Percentiles rank a stretch among this genome's conserved stretches.
phyloP scores from a whole-genome alignment of 2,329 filamentous ascomycete genomes.

The Aspergillus phoenicis region DNA sequence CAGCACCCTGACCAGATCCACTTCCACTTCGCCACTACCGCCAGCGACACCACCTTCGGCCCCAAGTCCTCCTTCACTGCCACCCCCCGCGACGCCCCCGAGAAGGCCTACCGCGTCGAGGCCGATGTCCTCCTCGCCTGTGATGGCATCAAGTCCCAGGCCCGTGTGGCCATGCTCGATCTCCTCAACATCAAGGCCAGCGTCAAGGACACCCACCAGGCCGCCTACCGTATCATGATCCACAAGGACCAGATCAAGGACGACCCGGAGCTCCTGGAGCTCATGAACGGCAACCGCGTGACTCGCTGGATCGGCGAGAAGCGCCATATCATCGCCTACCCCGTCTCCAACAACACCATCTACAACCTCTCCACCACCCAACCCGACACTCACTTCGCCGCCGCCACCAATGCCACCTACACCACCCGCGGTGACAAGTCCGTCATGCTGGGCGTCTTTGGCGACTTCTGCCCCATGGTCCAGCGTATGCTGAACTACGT shows the following conservation, averaged over 20 bases:
- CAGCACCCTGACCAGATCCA: conserved; percentile 60
- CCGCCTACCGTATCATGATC: conserved; percentile 59
- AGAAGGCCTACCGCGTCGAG: conserved; percentile 51
- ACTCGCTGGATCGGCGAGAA: conserved; percentile 68
- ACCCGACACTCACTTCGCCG: conserved; percentile 62
- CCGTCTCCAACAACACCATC: conserved; percentile 63
- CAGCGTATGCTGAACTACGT: conserved; percentile 63
- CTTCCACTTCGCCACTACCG: conserved; percentile 67
- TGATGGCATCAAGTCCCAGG: conserved; percentile 57
- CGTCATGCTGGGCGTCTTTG: conserved; percentile 62
- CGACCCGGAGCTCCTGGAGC: conserved; percentile 55
- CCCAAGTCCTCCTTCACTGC: conserved; percentile 64
- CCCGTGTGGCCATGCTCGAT: conserved; percentile 48
- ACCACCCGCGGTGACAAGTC: conserved; percentile 64
- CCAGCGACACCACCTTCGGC: conserved; percentile 61
- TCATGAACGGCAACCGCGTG: conserved; percentile 61
- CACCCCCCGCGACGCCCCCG: conserved; percentile 56
- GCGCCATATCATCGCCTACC: conserved; percentile 69
- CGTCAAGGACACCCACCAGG: conserved; percentile 54
- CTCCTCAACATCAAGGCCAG: conserved; percentile 42
- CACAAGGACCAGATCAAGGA: conserved; percentile 48
- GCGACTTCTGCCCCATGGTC: conserved; percentile 63
- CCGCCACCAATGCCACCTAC: conserved; percentile 62
- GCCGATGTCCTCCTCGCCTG: conserved; percentile 57
- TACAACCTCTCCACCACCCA: conserved; percentile 69